Percentiles rank a stretch among this genome's conserved stretches.
These are phyloP conservation scores for Phytophthora podocarpi DNA, from an alignment of 352 stramenopile species.

Conservation along the genomic window DNA sequence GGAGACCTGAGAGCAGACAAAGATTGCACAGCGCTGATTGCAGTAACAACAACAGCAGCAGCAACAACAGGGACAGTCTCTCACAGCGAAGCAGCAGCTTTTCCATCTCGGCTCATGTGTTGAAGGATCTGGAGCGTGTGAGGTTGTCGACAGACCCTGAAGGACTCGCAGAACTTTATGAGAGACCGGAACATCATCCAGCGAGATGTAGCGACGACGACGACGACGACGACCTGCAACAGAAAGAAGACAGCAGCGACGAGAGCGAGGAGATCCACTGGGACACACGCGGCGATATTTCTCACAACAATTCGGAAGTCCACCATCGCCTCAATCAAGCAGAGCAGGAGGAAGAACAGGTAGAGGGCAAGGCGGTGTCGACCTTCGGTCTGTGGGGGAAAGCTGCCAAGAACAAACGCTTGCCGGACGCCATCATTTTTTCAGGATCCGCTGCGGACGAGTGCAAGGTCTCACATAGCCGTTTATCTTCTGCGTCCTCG, in stretches of 20 bases:
- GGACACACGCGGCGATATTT: conserved; percentile 19
- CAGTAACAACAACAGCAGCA: conserved; percentile 20
- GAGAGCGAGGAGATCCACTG: conserved; percentile 31
- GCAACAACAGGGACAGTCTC: conserved; percentile 21
- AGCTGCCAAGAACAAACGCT: conserved; percentile 40
- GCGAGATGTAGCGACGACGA: conserved; percentile 16
- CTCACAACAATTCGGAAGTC: conserved; percentile 17
- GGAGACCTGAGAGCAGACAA: conserved; percentile 31
- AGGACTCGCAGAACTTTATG: conserved; percentile 21
- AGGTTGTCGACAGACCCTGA: conserved; percentile 27
- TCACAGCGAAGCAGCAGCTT: conserved; percentile 65
- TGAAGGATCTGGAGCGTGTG: conserved; percentile 54
- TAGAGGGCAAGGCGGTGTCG: conserved; percentile 41
- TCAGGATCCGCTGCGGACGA: conserved; percentile 14
- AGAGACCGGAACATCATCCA: conserved; percentile 26
- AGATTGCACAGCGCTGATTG: conserved; percentile 28
- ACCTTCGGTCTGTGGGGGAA: conserved; percentile 71
- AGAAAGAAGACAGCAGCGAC: conserved; percentile 31
- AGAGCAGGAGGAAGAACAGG: background rate
- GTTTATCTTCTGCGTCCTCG: conserved; percentile 1
- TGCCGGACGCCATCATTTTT: conserved; percentile 61
- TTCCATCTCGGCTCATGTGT: conserved; percentile 54
- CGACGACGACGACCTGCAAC: conserved; percentile 17
- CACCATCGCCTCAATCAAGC: background rate
- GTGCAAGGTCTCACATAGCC: background rate